These are phyloP conservation scores for Corchorus capsularis DNA, from an alignment of 345 rosid species.

Conservation along the genomic window DNA sequence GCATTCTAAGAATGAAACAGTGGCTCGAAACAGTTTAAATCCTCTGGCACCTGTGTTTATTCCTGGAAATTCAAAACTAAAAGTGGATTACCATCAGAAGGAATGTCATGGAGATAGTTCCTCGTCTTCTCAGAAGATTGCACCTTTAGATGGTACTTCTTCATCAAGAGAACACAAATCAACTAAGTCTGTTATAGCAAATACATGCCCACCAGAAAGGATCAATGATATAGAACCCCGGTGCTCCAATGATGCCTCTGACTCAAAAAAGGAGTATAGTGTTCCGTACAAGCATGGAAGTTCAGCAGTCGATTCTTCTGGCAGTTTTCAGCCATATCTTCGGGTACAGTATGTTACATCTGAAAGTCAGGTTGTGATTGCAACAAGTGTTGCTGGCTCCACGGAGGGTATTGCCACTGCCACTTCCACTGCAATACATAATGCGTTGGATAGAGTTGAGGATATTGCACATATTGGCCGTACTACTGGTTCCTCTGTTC, in stretches of 20 bases:
- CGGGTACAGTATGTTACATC: slow-evolving; percentile 20
- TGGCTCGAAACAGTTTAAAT: slow-evolving; percentile 37
- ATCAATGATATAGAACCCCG: slow-evolving; percentile 6
- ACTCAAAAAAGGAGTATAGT: slow-evolving; percentile 20
- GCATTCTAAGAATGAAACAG: slow-evolving; percentile 24
- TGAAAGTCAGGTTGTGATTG: slow-evolving; percentile 12
- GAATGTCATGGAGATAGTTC: slow-evolving; percentile 24
- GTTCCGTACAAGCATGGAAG: slow-evolving; percentile 10
- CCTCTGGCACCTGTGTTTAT: slow-evolving; percentile 57
- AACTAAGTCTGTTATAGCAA: background rate
- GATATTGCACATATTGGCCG: background rate
- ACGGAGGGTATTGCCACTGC: background rate
- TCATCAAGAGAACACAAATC: background rate
- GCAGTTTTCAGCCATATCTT: slow-evolving; percentile 18
- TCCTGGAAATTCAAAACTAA: slow-evolving; percentile 40
- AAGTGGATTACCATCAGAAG: slow-evolving; percentile 24
- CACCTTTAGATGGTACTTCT: slow-evolving; percentile 28
- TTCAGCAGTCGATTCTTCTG: slow-evolving; percentile 19
- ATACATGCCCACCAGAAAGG: slow-evolving; percentile 28
- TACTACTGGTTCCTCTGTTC: slow-evolving; percentile 22
- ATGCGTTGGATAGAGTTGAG: background rate
- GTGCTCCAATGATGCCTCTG: slow-evolving; percentile 18
- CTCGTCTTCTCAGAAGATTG: slow-evolving; percentile 30
- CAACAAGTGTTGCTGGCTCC: slow-evolving; percentile 9
- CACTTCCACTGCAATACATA: background rate